Conservation (phyloP, 352 stramenopile genomes). For the Globisporangium solare region DNA sequence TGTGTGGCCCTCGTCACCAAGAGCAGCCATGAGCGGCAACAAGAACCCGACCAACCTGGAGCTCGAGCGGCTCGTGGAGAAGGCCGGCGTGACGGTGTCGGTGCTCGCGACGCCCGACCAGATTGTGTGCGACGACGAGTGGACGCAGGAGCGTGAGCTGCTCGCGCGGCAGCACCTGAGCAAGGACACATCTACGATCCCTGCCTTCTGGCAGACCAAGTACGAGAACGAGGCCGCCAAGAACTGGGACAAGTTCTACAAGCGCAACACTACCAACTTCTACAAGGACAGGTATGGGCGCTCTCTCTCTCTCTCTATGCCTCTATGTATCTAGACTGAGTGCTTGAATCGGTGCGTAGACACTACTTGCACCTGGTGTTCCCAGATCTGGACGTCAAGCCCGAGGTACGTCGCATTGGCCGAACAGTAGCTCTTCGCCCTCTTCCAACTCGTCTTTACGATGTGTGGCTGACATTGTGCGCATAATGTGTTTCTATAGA, state of each 20-base stretch:
- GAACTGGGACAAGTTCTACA: slow-evolving; percentile 95
- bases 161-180: slow-evolving; percentile 60
- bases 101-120: slow-evolving; percentile 58
- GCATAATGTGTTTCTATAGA: neutral
- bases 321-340: neutral
- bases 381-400: slow-evolving; percentile 65
- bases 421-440: no score
- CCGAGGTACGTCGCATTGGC: slow-evolving; percentile 23
- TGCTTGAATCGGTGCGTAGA: slow-evolving; percentile 10
- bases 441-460: no score
- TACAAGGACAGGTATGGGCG: slow-evolving; percentile 93
- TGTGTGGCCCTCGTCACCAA: no score
- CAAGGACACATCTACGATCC: slow-evolving; percentile 76
- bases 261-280: slow-evolving; percentile 91
- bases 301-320: neutral
- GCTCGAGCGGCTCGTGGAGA: slow-evolving; percentile 74
- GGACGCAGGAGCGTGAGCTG: slow-evolving; percentile 73
- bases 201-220: slow-evolving; percentile 83
- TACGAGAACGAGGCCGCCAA: slow-evolving; percentile 80
- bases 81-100: slow-evolving; percentile 58
- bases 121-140: slow-evolving; percentile 78
- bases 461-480: no score
- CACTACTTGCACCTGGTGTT: slow-evolving; percentile 94
- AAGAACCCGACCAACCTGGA: slow-evolving; percentile 61
- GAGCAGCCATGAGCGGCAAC: slow-evolving; percentile 31